Percentiles rank a stretch among this genome's conserved stretches.
Conservation (phyloP, 495 filamentous ascomycete species). For the Aspergillus leporis region DNA sequence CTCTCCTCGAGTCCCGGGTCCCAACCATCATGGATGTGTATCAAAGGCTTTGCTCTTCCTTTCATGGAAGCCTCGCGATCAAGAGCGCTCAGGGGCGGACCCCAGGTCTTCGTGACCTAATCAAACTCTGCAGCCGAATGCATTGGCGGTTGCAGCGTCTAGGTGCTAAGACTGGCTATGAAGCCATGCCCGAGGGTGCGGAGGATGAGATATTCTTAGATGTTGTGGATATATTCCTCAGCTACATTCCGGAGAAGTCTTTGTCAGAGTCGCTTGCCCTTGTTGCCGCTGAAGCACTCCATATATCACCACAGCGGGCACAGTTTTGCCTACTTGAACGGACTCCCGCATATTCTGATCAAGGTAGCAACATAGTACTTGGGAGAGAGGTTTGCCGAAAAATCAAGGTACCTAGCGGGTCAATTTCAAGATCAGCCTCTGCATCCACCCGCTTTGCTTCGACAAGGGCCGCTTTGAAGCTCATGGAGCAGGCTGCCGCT, state of each 20-base stretch:
- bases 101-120: constrained; percentile 73
- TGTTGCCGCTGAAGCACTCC: constrained; percentile 78
- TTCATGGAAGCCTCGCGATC: constrained; percentile 47
- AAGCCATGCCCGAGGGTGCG: constrained; percentile 69
- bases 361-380: constrained; percentile 57
- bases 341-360: constrained; percentile 62
- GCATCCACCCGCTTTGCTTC: constrained; percentile 46
- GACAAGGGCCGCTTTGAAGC: constrained; percentile 42
- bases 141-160: constrained; percentile 56
- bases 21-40: constrained; percentile 76
- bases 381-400: constrained; percentile 62
- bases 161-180: constrained; percentile 67
- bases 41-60: constrained; percentile 57
- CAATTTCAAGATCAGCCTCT: constrained; percentile 33
- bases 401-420: constrained; percentile 41
- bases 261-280: constrained; percentile 61
- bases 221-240: constrained; percentile 83
- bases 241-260: constrained; percentile 66
- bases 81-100: constrained; percentile 49
- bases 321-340: constrained; percentile 68
- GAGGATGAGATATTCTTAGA: constrained; percentile 89
- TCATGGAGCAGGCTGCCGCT: constrained; percentile 81
- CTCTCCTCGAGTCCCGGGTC: constrained; percentile 67
- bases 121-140: constrained; percentile 85
- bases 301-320: constrained; percentile 76